Evolutionary conservation across 108 stramenopile genomes (phyloP).

Genomic region (Schizochytrium sp.): DNA sequence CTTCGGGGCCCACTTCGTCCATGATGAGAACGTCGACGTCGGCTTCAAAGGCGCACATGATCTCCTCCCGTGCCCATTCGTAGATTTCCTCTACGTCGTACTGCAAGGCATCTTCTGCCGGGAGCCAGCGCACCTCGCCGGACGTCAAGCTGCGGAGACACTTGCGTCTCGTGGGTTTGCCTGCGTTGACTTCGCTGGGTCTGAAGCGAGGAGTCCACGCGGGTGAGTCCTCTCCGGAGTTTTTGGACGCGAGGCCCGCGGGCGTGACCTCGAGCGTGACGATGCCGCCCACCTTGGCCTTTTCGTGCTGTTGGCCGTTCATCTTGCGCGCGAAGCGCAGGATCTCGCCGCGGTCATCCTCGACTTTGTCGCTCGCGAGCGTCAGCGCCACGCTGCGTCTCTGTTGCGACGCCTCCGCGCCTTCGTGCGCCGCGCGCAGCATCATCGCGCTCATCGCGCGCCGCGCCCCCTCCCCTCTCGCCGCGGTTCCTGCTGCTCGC

Average conservation of each 20-base stretch:
- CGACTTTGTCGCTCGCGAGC: not conserved
- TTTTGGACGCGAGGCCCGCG: not conserved
- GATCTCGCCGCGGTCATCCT: not conserved
- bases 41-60: constrained; percentile 14
- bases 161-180: not conserved
- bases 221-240: not conserved
- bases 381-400: not conserved
- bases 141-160: not conserved
- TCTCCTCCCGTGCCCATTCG: constrained; percentile 11
- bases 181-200: not conserved
- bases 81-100: not conserved
- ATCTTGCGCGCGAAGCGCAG: not conserved
- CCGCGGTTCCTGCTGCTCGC: too few species aligned
- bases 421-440: not conserved
- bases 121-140: constrained; percentile 6
- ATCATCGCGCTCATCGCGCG: too few species aligned
- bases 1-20: constrained; percentile 2
- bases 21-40: constrained; percentile 12
- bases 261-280: not conserved
- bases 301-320: constrained; percentile 1
- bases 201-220: not conserved
- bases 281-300: not conserved
- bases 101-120: not conserved
- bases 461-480: too few species aligned
- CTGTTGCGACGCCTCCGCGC: not conserved